phyloP scores from a whole-genome alignment of 2,329 filamentous ascomycete species.

The Fusarium succisae region DNA sequence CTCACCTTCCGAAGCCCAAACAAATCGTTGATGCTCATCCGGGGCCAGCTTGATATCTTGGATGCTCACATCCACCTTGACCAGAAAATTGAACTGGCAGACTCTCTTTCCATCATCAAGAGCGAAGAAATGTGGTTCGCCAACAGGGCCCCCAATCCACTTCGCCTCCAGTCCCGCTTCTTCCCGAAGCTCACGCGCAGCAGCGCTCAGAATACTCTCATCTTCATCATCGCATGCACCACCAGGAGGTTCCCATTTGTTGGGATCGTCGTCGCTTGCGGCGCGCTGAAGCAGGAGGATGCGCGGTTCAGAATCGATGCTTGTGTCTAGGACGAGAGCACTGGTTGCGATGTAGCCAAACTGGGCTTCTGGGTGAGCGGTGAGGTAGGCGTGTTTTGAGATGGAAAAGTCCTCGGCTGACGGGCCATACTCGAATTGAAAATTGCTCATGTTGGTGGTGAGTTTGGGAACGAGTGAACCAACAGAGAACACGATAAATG shows the following conservation, averaged over 20 bases:
- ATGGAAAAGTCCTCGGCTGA: neutral
- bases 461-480: no score
- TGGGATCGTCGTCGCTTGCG: neutral
- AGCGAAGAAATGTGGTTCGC: neutral
- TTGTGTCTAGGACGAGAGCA: neutral
- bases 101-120: neutral
- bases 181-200: neutral
- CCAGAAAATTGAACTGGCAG: neutral
- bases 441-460: no score
- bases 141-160: neutral
- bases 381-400: neutral
- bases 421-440: no score
- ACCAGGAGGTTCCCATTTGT: neutral
- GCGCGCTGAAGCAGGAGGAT: neutral
- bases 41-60: neutral
- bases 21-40: neutral
- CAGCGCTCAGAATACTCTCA: neutral
- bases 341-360: neutral
- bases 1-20: neutral
- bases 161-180: neutral
- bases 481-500: no score
- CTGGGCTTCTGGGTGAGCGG: neutral
- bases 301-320: neutral
- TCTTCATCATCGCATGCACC: neutral
- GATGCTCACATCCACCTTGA: neutral